Base-by-base conservation (phyloP, 140 eudicot species). In the Cichorium intybus region DNA sequence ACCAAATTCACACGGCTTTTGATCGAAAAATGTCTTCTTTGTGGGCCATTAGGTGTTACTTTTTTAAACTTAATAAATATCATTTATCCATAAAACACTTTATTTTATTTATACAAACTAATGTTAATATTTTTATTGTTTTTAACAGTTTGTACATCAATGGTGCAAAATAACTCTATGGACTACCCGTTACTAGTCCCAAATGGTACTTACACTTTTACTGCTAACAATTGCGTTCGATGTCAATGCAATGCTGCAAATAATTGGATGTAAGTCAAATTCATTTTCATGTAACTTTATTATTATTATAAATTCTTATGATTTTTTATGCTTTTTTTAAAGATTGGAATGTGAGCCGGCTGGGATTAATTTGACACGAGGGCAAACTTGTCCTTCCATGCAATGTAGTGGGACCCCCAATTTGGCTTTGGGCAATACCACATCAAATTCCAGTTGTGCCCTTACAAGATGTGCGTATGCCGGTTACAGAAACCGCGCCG, bases 151-250 rank as follows among this genome's bases (percentile, higher is more conserved):
- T 91, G 97, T 75, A 51, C 49, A 7, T 80, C 97, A 11, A 24
- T 14, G 29, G 70, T 91, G 18, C 75, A 21, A 15, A 81, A 47
- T 34, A 67, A 17, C 75, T 91, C 97, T 6, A 24, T 21, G 63
- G 97, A 87, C 86, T 82, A 74, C 76, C 95, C 96, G 41, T 55
- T 91, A 64, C 90, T 80, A 33, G 84, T 87, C 51, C 68, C 96
- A 12, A 84, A 72, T 29, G 86, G 75, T 18, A 82, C 90, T 24
- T 80, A 82, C 27, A 56, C 22, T 24, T 54, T 39, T 74, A 87
- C 96, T 20, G 95, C 96, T 24, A 64, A 34, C 33, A 75, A 70
- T 47, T 91, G 97, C 14, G 85, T 85, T 16, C 56, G 10, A 72
- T 91, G 98, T 81, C 70, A 45, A 8, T 91, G 96, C 70, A 59